phyloP scores from a whole-genome alignment of 2,329 filamentous ascomycete species.

The Colletotrichum viniferum region DNA sequence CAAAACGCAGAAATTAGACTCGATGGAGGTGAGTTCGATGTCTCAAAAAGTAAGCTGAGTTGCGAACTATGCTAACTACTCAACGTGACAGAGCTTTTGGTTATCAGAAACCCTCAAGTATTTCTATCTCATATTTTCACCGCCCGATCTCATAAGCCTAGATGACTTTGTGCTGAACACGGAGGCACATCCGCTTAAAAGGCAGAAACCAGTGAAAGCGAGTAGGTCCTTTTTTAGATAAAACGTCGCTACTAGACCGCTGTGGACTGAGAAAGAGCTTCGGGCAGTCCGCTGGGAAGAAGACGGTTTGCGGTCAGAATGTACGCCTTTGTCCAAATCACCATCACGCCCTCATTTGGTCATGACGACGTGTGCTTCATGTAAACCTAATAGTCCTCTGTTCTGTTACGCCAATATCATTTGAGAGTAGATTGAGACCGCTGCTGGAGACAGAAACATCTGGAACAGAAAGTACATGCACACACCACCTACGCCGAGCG shows the following conservation, averaged over 20 bases:
- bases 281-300: neutral
- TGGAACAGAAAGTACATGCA: neutral
- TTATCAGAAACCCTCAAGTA: constrained; percentile 77
- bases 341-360: neutral
- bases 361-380: neutral
- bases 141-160: constrained; percentile 64
- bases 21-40: constrained; percentile 35
- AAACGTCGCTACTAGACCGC: neutral
- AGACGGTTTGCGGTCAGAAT: neutral
- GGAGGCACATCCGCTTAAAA: constrained; percentile 52
- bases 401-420: neutral
- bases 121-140: constrained; percentile 73
- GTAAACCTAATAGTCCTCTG: neutral
- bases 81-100: constrained; percentile 66
- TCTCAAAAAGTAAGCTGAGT: constrained; percentile 21
- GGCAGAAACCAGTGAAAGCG: neutral
- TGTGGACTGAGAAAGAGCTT: neutral
- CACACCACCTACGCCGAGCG: neutral
- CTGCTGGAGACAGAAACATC: neutral
- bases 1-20: constrained; percentile 45
- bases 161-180: constrained; percentile 71
- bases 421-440: neutral
- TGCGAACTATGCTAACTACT: neutral
- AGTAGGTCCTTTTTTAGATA: neutral
- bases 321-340: neutral